Evolutionary conservation across 768 basidiomycete genomes (phyloP).

Genomic region (Clitopilus hobsonii): DNA sequence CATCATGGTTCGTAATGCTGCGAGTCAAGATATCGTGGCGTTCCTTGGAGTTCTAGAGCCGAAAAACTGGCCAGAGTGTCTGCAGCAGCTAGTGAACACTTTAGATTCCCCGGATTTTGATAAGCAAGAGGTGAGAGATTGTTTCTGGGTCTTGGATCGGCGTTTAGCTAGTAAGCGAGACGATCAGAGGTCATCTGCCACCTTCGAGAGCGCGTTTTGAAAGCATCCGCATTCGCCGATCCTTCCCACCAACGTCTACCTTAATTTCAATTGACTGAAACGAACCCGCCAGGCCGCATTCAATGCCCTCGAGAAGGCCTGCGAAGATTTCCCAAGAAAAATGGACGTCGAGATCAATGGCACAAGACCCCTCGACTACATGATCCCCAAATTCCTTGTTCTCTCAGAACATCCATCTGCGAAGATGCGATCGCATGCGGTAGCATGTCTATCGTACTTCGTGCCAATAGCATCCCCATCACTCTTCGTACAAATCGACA

Average conservation of each 20-base stretch:
- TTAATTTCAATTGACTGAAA: conserved; percentile 4
- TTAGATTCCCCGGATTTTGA: conserved; percentile 72
- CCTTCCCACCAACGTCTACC: conserved; percentile 2
- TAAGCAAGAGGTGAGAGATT: conserved; percentile 75
- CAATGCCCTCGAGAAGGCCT: conserved; percentile 90
- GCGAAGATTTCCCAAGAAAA: conserved; percentile 95
- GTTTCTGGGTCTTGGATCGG: conserved; percentile 5
- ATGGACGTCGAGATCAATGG: conserved; percentile 93
- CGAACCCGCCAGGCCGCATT: conserved; percentile 67
- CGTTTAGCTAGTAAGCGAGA: conserved; percentile 1
- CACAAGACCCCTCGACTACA: conserved; percentile 88
- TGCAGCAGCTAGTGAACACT: conserved; percentile 77
- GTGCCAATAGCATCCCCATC: conserved; percentile 84
- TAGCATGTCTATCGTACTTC: conserved; percentile 93
- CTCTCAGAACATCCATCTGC: conserved; percentile 81
- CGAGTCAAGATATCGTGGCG: conserved; percentile 88
- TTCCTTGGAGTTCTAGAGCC: conserved; percentile 87
- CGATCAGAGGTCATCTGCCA: conserved; percentile 1
- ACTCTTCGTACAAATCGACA: conserved; percentile 87
- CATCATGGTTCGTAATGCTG: conserved; percentile 89
- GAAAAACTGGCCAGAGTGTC: conserved; percentile 92
- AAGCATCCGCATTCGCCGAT: conserved; percentile 1
- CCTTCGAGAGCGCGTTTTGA: neutral
- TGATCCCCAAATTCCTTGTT: conserved; percentile 92
- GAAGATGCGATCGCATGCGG: conserved; percentile 90